These are phyloP conservation scores for Coemansia asiatica DNA, from an alignment of 192 early-diverging fungal species.

Conservation along the genomic window DNA sequence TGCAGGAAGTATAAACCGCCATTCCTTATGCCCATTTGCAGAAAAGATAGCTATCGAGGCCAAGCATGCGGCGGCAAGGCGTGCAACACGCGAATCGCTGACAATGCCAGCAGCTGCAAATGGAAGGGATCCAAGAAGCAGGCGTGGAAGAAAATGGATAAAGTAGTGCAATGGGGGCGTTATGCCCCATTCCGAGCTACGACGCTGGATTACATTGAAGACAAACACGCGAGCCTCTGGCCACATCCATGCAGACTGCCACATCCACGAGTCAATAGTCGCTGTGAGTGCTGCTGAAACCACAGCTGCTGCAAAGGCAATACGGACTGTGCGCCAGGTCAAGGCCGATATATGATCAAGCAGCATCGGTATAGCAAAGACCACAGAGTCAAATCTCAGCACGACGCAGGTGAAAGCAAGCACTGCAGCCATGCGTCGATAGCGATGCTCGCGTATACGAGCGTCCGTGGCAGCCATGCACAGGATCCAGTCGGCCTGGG, in stretches of 20 bases:
- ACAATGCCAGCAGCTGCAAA: slow-evolving; percentile 58
- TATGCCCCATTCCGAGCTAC: slow-evolving; percentile 46
- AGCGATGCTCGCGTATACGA: slow-evolving; percentile 6
- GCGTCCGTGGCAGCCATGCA: slow-evolving; percentile 10
- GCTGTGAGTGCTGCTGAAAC: slow-evolving; percentile 42
- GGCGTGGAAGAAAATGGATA: slow-evolving; percentile 67
- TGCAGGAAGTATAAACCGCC: slow-evolving; percentile 87
- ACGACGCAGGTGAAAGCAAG: slow-evolving; percentile 53
- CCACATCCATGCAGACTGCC: slow-evolving; percentile 60
- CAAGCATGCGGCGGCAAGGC: slow-evolving; percentile 58
- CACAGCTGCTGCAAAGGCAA: not conserved
- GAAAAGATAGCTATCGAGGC: slow-evolving; percentile 70
- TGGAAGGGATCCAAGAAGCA: slow-evolving; percentile 71
- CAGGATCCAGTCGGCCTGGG: slow-evolving; percentile 55
- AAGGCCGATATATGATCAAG: slow-evolving; percentile 10
- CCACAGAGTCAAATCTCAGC: slow-evolving; percentile 62
- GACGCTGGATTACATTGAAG: slow-evolving; percentile 64
- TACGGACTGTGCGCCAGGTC: slow-evolving; percentile 18
- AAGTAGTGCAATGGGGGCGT: slow-evolving; percentile 77
- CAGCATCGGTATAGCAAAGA: slow-evolving; percentile 57
- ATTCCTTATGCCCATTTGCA: slow-evolving; percentile 88
- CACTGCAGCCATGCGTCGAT: slow-evolving; percentile 21
- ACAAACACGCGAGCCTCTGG: slow-evolving; percentile 63
- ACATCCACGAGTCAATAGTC: slow-evolving; percentile 65
- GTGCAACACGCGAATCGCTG: slow-evolving; percentile 50